Base-by-base conservation (phyloP, 108 stramenopile genomes). In the Parietichytrium sp. region DNA sequence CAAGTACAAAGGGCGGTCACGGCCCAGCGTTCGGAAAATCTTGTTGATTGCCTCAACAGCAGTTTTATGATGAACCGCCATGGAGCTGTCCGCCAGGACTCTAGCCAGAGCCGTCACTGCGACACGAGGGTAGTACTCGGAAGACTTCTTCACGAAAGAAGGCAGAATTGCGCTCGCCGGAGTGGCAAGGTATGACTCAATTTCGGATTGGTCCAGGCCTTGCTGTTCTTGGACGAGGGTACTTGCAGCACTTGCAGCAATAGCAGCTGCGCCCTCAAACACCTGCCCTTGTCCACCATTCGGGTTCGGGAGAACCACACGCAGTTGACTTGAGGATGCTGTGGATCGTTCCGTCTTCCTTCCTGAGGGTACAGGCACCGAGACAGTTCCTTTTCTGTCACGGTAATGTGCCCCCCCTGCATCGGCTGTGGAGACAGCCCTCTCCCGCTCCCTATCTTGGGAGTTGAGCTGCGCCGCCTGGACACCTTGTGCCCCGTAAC, bases 41-140 rank as follows among this genome's bases (percentile, higher is more conserved):
- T 92, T 93, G 90, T 94, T 95, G 36, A 97, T 91, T 18, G 90
- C 88, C 84, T 97, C 95, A 83, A 94, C 94, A 25, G 94, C 96
- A 86, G 91, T 90, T 23, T 89, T 88, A 87, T 97, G 98, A 79
- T 97, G 95, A 48, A 89, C 92, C 48, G 94, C 90, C 4, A 97
- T 82, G 7, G 93, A 90, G 13, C 92, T 84, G 82, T 97, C 93
- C 55, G 87, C 87, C 49, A 97, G 92, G 33, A 96, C 93, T 36
- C 90, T 80, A 88, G 94, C 91, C 79, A 98, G 82, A 23, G 95
- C 93, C 78, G 93, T 89, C 20, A 98, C 88, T 29, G 94, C 91
- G 48, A 97, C 93, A 47, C 94, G 93, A 12, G 96, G 94, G 89
- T 92, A 96, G 83, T 94, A 98, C 55, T 94, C 95, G 49, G 93